A percentile compares a stretch with the other conserved stretches of the same genome.
Conservation (phyloP, 176 grass and related monocot species). For the Saccharum spontaneum region DNA sequence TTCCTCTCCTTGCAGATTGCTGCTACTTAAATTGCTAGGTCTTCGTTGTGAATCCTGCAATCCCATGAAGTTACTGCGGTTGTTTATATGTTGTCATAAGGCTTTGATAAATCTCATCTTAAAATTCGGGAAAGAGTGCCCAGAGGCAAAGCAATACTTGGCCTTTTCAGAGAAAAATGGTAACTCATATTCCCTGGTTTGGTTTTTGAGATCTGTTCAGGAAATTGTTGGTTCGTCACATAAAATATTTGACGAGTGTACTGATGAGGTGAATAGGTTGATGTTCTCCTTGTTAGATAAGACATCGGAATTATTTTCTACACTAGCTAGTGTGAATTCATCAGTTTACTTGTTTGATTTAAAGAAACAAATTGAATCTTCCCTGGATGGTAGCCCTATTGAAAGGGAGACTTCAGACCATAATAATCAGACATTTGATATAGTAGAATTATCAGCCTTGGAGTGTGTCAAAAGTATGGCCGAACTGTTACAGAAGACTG, state of each 20-base stretch:
- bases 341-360: constrained; percentile 42
- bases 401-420: constrained; percentile 28
- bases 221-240: constrained; percentile 45
- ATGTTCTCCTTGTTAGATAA: constrained; percentile 73
- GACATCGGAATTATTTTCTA: constrained; percentile 78
- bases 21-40: constrained; percentile 57
- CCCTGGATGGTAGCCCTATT: constrained; percentile 19
- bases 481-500: constrained; percentile 58
- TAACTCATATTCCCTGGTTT: constrained; percentile 47
- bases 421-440: constrained; percentile 41
- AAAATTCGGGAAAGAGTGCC: constrained; percentile 49
- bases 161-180: constrained; percentile 45
- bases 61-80: constrained; percentile 46
- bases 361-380: constrained; percentile 43
- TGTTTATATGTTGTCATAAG: constrained; percentile 83
- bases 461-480: constrained; percentile 54
- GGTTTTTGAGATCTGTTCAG: constrained; percentile 77
- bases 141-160: constrained; percentile 43
- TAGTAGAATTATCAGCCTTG: constrained; percentile 46
- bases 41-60: constrained; percentile 44
- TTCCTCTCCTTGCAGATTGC: constrained; percentile 54
- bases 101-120: constrained; percentile 72
- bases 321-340: constrained; percentile 52
- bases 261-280: constrained; percentile 51
- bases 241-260: constrained; percentile 51